A percentile compares a stretch with the other conserved stretches of the same genome.
These are phyloP conservation scores for Adenanthera pavonina DNA, from an alignment of 306 rosid genomes.

Conservation along the genomic window DNA sequence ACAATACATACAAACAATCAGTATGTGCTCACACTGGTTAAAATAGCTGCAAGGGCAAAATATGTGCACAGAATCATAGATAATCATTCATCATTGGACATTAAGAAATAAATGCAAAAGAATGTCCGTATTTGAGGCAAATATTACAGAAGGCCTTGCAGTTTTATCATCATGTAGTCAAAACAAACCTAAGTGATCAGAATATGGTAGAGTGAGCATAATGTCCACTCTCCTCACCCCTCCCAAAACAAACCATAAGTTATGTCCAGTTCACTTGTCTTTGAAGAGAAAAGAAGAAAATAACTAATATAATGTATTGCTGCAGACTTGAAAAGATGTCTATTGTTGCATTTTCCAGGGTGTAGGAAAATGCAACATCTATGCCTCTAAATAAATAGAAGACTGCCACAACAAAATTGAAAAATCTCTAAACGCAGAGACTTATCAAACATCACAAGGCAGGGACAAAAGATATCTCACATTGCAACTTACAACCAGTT, in stretches of 20 bases:
- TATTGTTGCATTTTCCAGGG: no score
- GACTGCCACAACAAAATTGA: background rate
- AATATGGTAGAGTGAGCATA: background rate
- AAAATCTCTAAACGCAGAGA: constrained; percentile 24
- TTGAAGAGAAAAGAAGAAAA: background rate
- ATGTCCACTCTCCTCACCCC: background rate
- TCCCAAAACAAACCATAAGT: background rate
- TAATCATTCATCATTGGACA: constrained; percentile 13
- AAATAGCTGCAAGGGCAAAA: constrained; percentile 29
- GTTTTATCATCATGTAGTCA: constrained; percentile 1
- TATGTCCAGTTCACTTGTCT: constrained; percentile 3
- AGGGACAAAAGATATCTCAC: constrained; percentile 14
- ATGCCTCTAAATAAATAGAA: background rate
- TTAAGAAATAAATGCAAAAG: constrained; percentile 15
- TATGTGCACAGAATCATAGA: constrained; percentile 12
- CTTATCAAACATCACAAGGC: constrained; percentile 19
- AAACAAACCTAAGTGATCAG: background rate
- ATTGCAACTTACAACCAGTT: constrained; percentile 18
- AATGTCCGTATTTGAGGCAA: background rate
- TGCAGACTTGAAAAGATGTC: background rate
- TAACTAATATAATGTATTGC: background rate
- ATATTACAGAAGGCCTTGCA: background rate
- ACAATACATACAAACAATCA: constrained; percentile 59
- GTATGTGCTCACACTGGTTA: constrained; percentile 33
- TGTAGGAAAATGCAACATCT: no score